Evolutionary conservation across 176 grass and related monocot species (phyloP).

Genomic region (Phoenix dactylifera): DNA sequence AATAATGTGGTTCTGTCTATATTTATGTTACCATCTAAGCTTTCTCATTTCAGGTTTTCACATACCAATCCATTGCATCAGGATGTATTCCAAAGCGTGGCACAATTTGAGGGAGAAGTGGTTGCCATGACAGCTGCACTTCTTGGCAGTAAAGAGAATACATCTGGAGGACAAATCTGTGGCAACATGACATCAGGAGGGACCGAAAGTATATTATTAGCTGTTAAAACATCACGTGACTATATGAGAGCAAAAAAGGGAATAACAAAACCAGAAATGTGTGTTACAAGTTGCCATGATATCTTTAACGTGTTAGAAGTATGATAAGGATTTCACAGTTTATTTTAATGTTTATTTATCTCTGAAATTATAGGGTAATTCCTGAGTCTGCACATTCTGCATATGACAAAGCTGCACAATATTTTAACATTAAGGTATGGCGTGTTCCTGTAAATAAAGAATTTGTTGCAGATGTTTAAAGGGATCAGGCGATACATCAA

Average conservation of each 20-base stretch:
- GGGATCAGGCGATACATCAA: constrained; percentile 83
- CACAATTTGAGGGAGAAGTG: constrained; percentile 76
- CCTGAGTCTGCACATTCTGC: constrained; percentile 70
- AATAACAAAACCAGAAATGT: constrained; percentile 95
- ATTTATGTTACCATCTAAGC: not conserved
- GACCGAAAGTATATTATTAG: constrained; percentile 94
- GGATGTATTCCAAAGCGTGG: constrained; percentile 89
- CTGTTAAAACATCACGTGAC: constrained; percentile 88
- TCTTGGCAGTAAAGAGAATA: constrained; percentile 76
- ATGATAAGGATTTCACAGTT: too few relatives aligned
- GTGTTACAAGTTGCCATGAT: constrained; percentile 23
- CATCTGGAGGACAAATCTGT: constrained; percentile 83
- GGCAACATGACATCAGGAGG: constrained; percentile 99
- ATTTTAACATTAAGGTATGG: constrained; percentile 83
- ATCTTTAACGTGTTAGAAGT: not conserved
- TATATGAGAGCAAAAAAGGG: constrained; percentile 91
- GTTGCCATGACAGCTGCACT: constrained; percentile 93
- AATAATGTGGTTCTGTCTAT: not conserved
- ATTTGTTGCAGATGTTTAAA: constrained; percentile 92
- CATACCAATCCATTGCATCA: constrained; percentile 94
- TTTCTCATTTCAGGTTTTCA: constrained; percentile 63
- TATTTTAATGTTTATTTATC: too few relatives aligned
- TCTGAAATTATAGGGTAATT: constrained; percentile 44
- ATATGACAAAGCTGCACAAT: constrained; percentile 70
- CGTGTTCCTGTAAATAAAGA: constrained; percentile 93